phyloP scores from a whole-genome alignment of 345 rosid genomes.

The Brassica cretica region DNA sequence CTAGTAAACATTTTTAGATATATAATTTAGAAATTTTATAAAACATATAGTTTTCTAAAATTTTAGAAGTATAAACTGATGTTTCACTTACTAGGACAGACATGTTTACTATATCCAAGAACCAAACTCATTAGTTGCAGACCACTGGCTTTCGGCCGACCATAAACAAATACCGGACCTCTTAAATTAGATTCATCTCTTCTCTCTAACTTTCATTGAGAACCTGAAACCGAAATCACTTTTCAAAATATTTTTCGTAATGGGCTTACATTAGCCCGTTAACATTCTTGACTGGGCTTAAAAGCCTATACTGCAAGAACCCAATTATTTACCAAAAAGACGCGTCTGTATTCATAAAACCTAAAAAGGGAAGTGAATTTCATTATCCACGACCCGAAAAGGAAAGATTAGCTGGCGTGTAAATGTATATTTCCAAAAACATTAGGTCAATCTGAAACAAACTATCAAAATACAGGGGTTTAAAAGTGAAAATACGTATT shows the following conservation, averaged over 20 bases:
- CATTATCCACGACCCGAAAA: neutral
- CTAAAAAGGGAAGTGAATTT: neutral
- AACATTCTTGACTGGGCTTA: neutral
- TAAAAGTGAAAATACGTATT: conserved; percentile 13
- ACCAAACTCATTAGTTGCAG: neutral
- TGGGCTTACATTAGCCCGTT: conserved; percentile 8
- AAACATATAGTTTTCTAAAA: too few relatives aligned
- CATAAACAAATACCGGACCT: conserved; percentile 7
- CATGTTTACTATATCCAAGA: neutral
- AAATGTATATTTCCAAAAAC: neutral
- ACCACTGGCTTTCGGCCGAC: conserved; percentile 5
- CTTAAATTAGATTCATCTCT: neutral
- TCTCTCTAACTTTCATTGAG: neutral
- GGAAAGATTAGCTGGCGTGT: neutral
- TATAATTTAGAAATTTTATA: too few relatives aligned
- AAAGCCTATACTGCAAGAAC: neutral
- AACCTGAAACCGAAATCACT: neutral
- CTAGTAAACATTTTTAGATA: too few relatives aligned
- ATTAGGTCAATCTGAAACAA: neutral
- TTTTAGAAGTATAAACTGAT: too few relatives aligned
- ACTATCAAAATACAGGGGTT: conserved; percentile 8
- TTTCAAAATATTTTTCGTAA: neutral
- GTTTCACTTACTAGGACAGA: too few relatives aligned
- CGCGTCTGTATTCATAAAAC: neutral
- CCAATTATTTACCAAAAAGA: neutral